A percentile compares a stretch with the other conserved stretches of the same genome.
Conservation (phyloP, 345 rosid species). For the Camelina hispida region DNA sequence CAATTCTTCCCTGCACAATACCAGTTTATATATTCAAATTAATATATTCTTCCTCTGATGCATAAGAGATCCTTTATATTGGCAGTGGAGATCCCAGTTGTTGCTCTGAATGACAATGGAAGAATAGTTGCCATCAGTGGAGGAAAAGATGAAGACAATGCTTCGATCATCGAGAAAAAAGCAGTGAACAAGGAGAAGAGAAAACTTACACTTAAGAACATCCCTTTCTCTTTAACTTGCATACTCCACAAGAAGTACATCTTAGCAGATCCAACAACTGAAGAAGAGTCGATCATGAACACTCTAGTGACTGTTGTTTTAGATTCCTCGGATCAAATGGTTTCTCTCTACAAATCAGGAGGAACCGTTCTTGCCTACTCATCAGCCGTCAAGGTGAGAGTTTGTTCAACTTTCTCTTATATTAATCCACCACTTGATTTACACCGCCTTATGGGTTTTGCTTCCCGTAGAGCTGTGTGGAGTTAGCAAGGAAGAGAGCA, state of each 20-base stretch:
- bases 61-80: slow-evolving; percentile 21
- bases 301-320: slow-evolving; percentile 72
- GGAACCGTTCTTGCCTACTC: slow-evolving; percentile 73
- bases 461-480: slow-evolving; percentile 38
- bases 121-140: slow-evolving; percentile 58
- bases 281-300: slow-evolving; percentile 91
- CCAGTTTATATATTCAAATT: no score
- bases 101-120: slow-evolving; percentile 81
- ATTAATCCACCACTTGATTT: neutral
- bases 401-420: slow-evolving; percentile 10
- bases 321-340: slow-evolving; percentile 69
- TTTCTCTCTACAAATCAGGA: slow-evolving; percentile 84
- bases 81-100: slow-evolving; percentile 82
- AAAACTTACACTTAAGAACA: slow-evolving; percentile 64
- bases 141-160: slow-evolving; percentile 46
- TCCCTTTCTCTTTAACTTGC: slow-evolving; percentile 77
- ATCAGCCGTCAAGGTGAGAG: slow-evolving; percentile 67
- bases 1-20: no score
- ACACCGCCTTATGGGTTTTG: neutral
- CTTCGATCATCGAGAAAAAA: slow-evolving; percentile 54
- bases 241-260: slow-evolving; percentile 78
- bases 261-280: slow-evolving; percentile 85
- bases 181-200: slow-evolving; percentile 77
- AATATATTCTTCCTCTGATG: slow-evolving; percentile 21
- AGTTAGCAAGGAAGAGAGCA: slow-evolving; percentile 39